phyloP scores from a whole-genome alignment of 352 stramenopile species.

The Pythium oligandrum region DNA sequence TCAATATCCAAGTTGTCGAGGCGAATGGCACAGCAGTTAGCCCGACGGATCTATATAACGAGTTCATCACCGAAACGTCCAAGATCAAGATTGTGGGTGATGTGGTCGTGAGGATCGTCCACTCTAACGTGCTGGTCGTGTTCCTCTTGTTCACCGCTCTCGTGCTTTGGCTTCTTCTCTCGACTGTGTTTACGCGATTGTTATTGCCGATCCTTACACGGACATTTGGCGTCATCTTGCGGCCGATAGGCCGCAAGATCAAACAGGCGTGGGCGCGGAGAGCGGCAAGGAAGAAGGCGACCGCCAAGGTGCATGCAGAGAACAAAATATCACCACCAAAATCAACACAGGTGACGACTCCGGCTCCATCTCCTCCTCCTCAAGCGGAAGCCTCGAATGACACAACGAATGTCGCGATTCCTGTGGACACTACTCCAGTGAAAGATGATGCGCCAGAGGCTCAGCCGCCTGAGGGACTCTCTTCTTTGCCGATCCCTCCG shows the following conservation, averaged over 20 bases:
- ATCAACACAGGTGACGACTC: slow-evolving; percentile 1
- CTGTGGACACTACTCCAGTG: no score
- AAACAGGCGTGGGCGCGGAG: background rate
- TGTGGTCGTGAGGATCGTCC: slow-evolving; percentile 67
- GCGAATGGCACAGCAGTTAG: slow-evolving; percentile 22
- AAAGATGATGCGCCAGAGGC: no score
- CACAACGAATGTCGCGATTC: background rate
- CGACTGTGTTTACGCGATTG: slow-evolving; percentile 43
- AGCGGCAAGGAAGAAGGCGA: slow-evolving; percentile 12
- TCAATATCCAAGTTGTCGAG: slow-evolving; percentile 26
- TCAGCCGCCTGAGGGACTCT: no score
- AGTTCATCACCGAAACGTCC: slow-evolving; percentile 30
- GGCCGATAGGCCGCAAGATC: background rate
- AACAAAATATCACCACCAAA: slow-evolving; percentile 6
- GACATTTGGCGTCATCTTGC: slow-evolving; percentile 28
- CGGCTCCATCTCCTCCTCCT: background rate
- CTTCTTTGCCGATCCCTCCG: no score
- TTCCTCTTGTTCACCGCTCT: slow-evolving; percentile 60
- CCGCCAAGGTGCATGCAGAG: slow-evolving; percentile 39
- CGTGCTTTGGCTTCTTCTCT: slow-evolving; percentile 50
- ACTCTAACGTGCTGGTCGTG: slow-evolving; percentile 67
- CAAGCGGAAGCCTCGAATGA: background rate
- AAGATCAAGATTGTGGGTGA: slow-evolving; percentile 50
- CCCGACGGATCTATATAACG: slow-evolving; percentile 30
- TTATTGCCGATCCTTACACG: slow-evolving; percentile 42